These are phyloP conservation scores for Trebouxia sp. DNA, from an alignment of 139 green algal genomes.

Conservation along the genomic window DNA sequence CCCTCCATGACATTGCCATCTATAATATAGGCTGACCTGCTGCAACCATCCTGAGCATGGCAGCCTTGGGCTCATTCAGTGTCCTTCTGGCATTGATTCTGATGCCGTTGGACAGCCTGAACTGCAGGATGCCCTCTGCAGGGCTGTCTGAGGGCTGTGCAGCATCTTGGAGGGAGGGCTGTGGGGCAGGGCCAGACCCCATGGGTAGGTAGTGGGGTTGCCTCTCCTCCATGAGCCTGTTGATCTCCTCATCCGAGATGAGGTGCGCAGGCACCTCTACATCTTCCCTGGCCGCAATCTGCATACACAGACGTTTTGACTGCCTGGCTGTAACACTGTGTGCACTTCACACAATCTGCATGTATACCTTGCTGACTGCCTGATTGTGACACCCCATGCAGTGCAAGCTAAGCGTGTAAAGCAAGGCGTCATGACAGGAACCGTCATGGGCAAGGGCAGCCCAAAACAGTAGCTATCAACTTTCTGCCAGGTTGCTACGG, in stretches of 20 bases:
- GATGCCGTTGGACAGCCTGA: conserved; percentile 92
- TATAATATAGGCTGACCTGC: conserved; percentile 69
- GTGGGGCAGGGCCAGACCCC: conserved; percentile 26
- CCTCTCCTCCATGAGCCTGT: conserved; percentile 54
- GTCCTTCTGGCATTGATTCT: conserved; percentile 86
- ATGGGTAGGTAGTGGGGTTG: conserved; percentile 80
- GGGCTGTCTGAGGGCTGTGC: background rate
- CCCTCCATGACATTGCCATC: too few relatives aligned
- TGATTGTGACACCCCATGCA: too few relatives aligned
- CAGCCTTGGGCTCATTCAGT: conserved; percentile 90
- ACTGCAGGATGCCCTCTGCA: conserved; percentile 74
- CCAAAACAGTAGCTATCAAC: too few relatives aligned
- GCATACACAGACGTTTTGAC: too few relatives aligned
- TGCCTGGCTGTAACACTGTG: too few relatives aligned
- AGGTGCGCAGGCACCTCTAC: conserved; percentile 83
- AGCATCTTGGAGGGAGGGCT: conserved; percentile 41
- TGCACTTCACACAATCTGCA: too few relatives aligned
- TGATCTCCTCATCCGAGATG: conserved; percentile 65
- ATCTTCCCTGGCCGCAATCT: conserved; percentile 65
- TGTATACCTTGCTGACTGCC: too few relatives aligned
- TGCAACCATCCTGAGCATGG: conserved; percentile 85
- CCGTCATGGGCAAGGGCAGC: too few relatives aligned
- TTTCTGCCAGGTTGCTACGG: too few relatives aligned
- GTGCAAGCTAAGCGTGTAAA: too few relatives aligned
- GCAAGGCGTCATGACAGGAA: too few relatives aligned